phyloP scores from a whole-genome alignment of 2,329 filamentous ascomycete genomes.

The Neofusicoccum cordaticola region DNA sequence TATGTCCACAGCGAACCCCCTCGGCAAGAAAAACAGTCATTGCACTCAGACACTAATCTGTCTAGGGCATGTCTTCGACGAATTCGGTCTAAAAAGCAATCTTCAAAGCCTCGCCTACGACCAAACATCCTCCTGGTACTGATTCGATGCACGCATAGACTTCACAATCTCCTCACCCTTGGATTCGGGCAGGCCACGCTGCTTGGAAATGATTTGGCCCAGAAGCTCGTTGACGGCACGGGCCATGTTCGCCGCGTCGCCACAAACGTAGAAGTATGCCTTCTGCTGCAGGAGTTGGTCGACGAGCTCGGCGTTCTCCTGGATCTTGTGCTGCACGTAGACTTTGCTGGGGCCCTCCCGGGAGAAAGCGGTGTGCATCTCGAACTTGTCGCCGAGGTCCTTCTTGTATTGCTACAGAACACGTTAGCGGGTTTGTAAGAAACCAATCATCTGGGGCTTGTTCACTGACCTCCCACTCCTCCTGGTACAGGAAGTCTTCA shows the following conservation, averaged over 20 bases:
- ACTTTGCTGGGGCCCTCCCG: slow-evolving; percentile 83
- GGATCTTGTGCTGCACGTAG: slow-evolving; percentile 91
- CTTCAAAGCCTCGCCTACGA: slow-evolving; percentile 42
- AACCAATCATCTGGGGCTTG: slow-evolving; percentile 18
- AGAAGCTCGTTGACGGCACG: slow-evolving; percentile 88
- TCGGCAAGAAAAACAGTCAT: neutral
- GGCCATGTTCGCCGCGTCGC: slow-evolving; percentile 96
- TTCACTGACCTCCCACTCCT: slow-evolving; percentile 85
- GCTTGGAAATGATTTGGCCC: slow-evolving; percentile 78
- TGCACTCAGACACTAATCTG: neutral
- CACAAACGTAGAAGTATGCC: slow-evolving; percentile 96
- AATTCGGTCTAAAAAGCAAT: slow-evolving; percentile 6
- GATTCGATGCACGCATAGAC: slow-evolving; percentile 89
- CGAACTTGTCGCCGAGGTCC: slow-evolving; percentile 81
- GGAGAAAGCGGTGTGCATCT: slow-evolving; percentile 93
- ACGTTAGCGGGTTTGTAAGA: slow-evolving; percentile 27
- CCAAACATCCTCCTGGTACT: slow-evolving; percentile 86
- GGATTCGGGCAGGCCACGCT: slow-evolving; percentile 75
- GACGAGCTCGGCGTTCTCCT: slow-evolving; percentile 78
- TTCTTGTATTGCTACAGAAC: slow-evolving; percentile 70
- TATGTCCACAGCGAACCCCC: neutral
- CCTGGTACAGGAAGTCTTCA: slow-evolving; percentile 91
- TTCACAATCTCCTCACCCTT: slow-evolving; percentile 97
- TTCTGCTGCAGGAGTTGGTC: slow-evolving; percentile 82
- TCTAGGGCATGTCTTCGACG: slow-evolving; percentile 8